Conservation (phyloP, 176 grass and related monocot genomes). For the Leersia perrieri region DNA sequence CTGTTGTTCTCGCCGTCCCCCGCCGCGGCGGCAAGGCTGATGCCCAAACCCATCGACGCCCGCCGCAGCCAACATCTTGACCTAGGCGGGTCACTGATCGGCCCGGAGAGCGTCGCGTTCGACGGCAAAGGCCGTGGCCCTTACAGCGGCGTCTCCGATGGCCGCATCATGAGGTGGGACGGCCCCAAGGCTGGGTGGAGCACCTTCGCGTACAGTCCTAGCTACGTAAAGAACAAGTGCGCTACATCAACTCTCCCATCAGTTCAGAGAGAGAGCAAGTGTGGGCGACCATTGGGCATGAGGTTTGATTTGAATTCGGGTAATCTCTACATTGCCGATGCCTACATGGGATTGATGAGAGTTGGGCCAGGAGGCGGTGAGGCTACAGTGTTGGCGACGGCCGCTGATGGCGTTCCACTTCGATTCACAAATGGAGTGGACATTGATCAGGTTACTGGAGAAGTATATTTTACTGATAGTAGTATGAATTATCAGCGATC, state of each 20-base stretch:
- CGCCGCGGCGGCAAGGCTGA: no score
- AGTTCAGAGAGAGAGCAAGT: not conserved
- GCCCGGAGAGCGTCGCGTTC: constrained; percentile 39
- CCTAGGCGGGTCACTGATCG: not conserved
- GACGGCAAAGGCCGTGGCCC: constrained; percentile 23
- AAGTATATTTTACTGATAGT: constrained; percentile 39
- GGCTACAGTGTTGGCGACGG: constrained; percentile 1
- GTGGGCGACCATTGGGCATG: constrained; percentile 29
- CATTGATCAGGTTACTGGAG: constrained; percentile 16
- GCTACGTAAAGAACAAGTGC: not conserved
- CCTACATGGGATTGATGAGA: constrained; percentile 25
- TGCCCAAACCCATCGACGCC: no score
- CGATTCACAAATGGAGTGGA: constrained; percentile 30
- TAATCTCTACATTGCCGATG: constrained; percentile 34
- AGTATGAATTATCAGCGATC: not conserved
- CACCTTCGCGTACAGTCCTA: constrained; percentile 8
- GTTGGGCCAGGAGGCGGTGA: constrained; percentile 26
- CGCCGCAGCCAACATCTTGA: no score
- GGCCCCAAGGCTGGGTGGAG: not conserved
- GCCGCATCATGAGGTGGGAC: constrained; percentile 25
- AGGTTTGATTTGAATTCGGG: constrained; percentile 23
- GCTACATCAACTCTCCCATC: not conserved
- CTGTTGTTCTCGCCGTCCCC: no score
- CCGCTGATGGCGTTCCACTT: constrained; percentile 28
- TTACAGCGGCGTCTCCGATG: constrained; percentile 33